A percentile compares a stretch with the other conserved stretches of the same genome.
Conservation (phyloP, 768 basidiomycete genomes). For the Gloeophyllum trabeum region DNA sequence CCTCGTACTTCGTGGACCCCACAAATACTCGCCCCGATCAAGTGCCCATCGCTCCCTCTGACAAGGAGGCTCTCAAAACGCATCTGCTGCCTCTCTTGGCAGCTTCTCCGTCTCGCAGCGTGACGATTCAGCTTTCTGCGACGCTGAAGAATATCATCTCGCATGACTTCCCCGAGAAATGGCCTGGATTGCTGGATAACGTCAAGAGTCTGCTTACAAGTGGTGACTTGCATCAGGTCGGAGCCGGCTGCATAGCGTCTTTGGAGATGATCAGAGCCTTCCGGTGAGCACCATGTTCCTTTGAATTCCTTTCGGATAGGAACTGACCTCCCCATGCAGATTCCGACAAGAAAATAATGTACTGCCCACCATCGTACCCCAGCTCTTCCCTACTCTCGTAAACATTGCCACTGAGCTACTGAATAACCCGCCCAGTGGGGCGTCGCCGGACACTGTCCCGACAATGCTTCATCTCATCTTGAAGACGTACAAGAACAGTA, state of each 20-base stretch:
- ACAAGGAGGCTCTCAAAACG: slow-evolving; percentile 62
- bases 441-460: slow-evolving; percentile 55
- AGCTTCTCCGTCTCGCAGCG: slow-evolving; percentile 47
- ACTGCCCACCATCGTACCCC: slow-evolving; percentile 43
- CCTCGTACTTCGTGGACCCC: slow-evolving; percentile 46
- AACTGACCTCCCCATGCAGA: slow-evolving; percentile 21
- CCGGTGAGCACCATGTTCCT: slow-evolving; percentile 31
- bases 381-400: slow-evolving; percentile 68
- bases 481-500: slow-evolving; percentile 78
- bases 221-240: slow-evolving; percentile 57
- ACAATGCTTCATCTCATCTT: slow-evolving; percentile 79
- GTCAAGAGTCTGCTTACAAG: slow-evolving; percentile 55
- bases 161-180: slow-evolving; percentile 69
- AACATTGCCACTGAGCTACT: slow-evolving; percentile 64
- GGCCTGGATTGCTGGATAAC: slow-evolving; percentile 59
- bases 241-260: slow-evolving; percentile 69
- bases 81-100: slow-evolving; percentile 63
- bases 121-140: slow-evolving; percentile 68
- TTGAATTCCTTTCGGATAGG: neutral
- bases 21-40: slow-evolving; percentile 43
- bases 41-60: slow-evolving; percentile 48
- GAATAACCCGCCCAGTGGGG: slow-evolving; percentile 43
- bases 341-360: slow-evolving; percentile 58
- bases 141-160: slow-evolving; percentile 64
- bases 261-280: slow-evolving; percentile 74